Evolutionary conservation across 2,329 filamentous ascomycete genomes (phyloP).

Genomic region (Clarireedia monteithiana): DNA sequence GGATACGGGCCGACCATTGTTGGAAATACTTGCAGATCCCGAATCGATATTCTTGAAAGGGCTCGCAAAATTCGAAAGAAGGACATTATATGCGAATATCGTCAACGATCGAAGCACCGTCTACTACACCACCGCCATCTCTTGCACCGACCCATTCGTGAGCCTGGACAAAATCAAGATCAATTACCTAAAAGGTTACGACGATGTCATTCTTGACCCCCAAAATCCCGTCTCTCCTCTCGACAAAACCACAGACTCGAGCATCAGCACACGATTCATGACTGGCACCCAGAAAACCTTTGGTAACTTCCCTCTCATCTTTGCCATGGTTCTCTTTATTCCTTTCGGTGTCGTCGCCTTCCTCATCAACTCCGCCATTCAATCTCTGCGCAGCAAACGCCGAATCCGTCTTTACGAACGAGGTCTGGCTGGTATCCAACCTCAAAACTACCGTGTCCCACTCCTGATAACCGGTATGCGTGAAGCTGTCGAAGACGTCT

Average conservation of each 20-base stretch:
- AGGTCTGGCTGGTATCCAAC: conserved; percentile 58
- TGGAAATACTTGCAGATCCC: conserved; percentile 75
- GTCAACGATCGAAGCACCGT: conserved; percentile 76
- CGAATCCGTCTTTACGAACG: conserved; percentile 71
- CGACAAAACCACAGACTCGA: conserved; percentile 30
- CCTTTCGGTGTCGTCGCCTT: conserved; percentile 66
- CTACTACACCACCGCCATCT: conserved; percentile 76
- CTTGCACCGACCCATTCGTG: conserved; percentile 68
- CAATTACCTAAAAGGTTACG: conserved; percentile 67
- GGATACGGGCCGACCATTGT: conserved; percentile 70
- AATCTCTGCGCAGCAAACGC: conserved; percentile 65
- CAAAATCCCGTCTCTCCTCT: conserved; percentile 46
- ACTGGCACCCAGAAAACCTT: conserved; percentile 28
- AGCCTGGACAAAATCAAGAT: conserved; percentile 59
- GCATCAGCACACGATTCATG: conserved; percentile 19
- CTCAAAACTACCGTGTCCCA: conserved; percentile 67
- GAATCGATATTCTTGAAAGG: conserved; percentile 80
- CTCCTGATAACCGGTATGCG: conserved; percentile 69
- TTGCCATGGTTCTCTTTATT: conserved; percentile 61
- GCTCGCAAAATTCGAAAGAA: conserved; percentile 66
- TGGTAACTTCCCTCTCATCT: conserved; percentile 50
- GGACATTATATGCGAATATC: conserved; percentile 77
- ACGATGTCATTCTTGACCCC: conserved; percentile 63
- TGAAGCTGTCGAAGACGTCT: conserved; percentile 60
- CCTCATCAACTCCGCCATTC: conserved; percentile 66